Base-by-base conservation (phyloP, 2,329 filamentous ascomycete genomes). In the Helicocarpus griseus region DNA sequence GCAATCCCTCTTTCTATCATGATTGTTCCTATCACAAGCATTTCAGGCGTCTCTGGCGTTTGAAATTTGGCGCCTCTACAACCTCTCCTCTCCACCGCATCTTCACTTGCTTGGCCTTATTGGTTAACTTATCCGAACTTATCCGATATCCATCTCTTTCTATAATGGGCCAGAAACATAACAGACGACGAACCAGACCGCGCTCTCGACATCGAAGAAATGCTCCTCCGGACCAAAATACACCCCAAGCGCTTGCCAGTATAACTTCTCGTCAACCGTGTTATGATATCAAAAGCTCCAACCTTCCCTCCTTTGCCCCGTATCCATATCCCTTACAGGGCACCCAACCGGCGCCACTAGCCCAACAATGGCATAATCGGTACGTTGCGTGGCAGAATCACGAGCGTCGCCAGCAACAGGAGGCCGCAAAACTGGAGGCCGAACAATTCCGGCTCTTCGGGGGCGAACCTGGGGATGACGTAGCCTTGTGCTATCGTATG, bases 401-500 rank as follows among this genome's bases (percentile, higher is more conserved):
- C 58, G 67, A 72, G 38, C 50, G 58, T 36, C 54, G 58, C 19
- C 60, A 63, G 55, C 62, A 57, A 47, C 56, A 58, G 50, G 63
- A 68, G 55, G 53, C 57, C 43, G 55, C 60, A 43, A 57, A 57
- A 49, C 51, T 71, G 45, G 66, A 73, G 57, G 63, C 60, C 35
- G 69, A 73, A 50, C 71, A 70, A 55, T 72, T 61, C 58, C 71
- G 72, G 51, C 62, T 73, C 3, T 74, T 73, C 56, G 71, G 71
- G 24, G 71, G 69, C 11, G 70, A 71, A 56, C 67, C 69, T 14
- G 70, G 69, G 29, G 71, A 73, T 53, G 69, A 73, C 54, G 59
- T 67, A 54, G 64, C 57, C 51, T 65, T 76, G 40, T 75, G 73
- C 60, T 70, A 70, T 58, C 68, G 69, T 51, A 76, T 76, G 73